Evolutionary conservation across 2,329 filamentous ascomycete species (phyloP), one percentile per base, ranked within the genome.

Genomic region (Cladosporium velox): DNA sequence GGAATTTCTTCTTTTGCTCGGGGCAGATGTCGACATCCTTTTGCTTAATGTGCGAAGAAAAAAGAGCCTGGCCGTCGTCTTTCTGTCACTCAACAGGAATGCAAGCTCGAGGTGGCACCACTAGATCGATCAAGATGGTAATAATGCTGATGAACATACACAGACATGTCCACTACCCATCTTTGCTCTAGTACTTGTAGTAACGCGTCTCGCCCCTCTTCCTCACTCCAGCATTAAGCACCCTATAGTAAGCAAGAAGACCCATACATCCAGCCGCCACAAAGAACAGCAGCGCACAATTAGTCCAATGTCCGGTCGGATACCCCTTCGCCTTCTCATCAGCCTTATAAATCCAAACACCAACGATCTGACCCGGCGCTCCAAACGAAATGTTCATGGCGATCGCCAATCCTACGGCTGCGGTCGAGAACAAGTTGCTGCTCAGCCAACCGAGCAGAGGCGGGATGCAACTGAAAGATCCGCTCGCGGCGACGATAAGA

Each of bases 341-440:
- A 0, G 85, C 81, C 72, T 89, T 89, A 77, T 91, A 91, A 68
- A 91, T 91, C 88, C 88, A 92, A 0, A 91, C 88, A 0, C 89
- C 90, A 0, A 87, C 85, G 49, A 92, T 91, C 75, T 91, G 89
- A 0, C 90, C 89, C 0, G 89, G 82, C 0, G 88, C 89, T 21
- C 64, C 64, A 59, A 90, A 83, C 1, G 86, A 87, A 18, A 91
- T 85, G 68, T 91, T 91, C 68, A 92, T 77, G 0, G 89, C 90
- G 65, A 91, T 89, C 1, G 89, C 89, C 12, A 92, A 81, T 0
- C 89, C 89, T 0, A 86, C 86, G 0, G 88, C 84, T 0, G 86
- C 86, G 0, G 89, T 91, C 64, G 83, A 87, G 72, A 85, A 86
- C 59, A 90, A 80, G 72, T 92, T 92, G 49, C 86, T 87, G 10